These are phyloP conservation scores for Rubia balearica DNA, from an alignment of 305 asterid genomes.

Conservation along the genomic window DNA sequence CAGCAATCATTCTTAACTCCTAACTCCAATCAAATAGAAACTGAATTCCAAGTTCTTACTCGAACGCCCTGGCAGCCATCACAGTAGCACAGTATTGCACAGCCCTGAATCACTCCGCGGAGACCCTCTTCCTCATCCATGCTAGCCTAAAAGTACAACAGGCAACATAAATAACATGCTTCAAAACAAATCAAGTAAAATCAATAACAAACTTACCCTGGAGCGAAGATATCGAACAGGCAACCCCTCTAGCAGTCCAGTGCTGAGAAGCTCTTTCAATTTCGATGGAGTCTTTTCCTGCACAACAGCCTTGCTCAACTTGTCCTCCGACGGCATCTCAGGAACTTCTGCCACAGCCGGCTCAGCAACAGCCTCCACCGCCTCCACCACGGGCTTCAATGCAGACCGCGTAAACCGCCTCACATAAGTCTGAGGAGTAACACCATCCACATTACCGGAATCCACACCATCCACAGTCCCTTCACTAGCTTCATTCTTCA, in stretches of 20 bases:
- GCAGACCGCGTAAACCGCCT: conserved; percentile 63
- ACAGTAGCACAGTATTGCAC: conserved; percentile 74
- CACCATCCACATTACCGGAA: conserved; percentile 7
- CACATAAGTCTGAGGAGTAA: conserved; percentile 22
- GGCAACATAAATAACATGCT: conserved; percentile 18
- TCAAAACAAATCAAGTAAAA: conserved; percentile 10
- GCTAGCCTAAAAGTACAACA: conserved; percentile 38
- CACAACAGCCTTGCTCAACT: conserved; percentile 71
- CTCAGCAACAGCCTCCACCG: conserved; percentile 22
- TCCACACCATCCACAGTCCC: conserved; percentile 11
- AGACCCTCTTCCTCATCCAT: conserved; percentile 40
- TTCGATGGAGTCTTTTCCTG: conserved; percentile 45
- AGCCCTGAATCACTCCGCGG: conserved; percentile 56
- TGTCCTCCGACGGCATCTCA: conserved; percentile 42
- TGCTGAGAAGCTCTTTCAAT: conserved; percentile 72
- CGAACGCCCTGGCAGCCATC: conserved; percentile 49
- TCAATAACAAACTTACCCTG: conserved; percentile 37
- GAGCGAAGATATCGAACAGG: conserved; percentile 47
- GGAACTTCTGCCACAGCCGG: conserved; percentile 26
- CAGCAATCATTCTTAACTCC: background rate
- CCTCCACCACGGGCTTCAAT: conserved; percentile 22
- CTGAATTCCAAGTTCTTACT: conserved; percentile 30
- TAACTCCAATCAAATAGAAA: background rate
- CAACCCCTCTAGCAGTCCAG: conserved; percentile 81
- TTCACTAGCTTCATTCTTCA: conserved; percentile 8